Conservation (phyloP, 768 basidiomycete genomes). For the Lyophyllum decastes region DNA sequence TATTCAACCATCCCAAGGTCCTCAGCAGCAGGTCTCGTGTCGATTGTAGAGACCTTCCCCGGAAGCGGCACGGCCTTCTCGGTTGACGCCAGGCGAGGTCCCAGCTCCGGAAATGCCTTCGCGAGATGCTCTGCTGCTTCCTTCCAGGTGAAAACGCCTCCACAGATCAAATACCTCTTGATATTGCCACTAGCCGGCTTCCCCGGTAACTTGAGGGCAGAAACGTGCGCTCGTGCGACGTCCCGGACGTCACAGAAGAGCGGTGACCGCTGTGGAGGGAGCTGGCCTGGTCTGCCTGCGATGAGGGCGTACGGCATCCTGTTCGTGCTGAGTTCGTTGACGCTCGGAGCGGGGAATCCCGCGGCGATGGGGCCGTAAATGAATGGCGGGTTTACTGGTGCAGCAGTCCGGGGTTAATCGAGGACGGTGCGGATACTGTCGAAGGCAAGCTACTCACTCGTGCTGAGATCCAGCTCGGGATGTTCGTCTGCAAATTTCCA, state of each 20-base stretch:
- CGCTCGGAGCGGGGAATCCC: conserved; percentile 4
- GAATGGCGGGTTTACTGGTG: conserved; percentile 16
- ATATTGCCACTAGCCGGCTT: not conserved
- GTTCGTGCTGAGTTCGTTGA: conserved; percentile 3
- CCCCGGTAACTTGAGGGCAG: not conserved
- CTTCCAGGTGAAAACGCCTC: not conserved
- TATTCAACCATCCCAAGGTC: not conserved
- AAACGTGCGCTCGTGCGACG: conserved; percentile 10
- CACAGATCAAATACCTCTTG: conserved; percentile 5
- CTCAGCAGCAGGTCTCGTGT: not conserved
- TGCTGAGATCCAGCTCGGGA: conserved; percentile 32
- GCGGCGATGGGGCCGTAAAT: conserved; percentile 11
- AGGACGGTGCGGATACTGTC: not conserved
- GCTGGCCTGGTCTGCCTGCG: not conserved
- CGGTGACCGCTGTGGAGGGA: conserved; percentile 1
- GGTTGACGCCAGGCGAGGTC: not conserved
- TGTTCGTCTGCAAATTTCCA: conserved; percentile 40
- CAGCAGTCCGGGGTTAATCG: not conserved
- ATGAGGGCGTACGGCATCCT: not conserved
- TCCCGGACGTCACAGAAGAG: conserved; percentile 13
- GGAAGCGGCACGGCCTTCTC: not conserved
- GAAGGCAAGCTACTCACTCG: conserved; percentile 21
- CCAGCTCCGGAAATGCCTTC: not conserved
- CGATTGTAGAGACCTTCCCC: not conserved
- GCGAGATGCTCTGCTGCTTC: not conserved